These are phyloP conservation scores for Orbilia brochopaga DNA, from an alignment of 2,329 filamentous ascomycete species.

Conservation along the genomic window DNA sequence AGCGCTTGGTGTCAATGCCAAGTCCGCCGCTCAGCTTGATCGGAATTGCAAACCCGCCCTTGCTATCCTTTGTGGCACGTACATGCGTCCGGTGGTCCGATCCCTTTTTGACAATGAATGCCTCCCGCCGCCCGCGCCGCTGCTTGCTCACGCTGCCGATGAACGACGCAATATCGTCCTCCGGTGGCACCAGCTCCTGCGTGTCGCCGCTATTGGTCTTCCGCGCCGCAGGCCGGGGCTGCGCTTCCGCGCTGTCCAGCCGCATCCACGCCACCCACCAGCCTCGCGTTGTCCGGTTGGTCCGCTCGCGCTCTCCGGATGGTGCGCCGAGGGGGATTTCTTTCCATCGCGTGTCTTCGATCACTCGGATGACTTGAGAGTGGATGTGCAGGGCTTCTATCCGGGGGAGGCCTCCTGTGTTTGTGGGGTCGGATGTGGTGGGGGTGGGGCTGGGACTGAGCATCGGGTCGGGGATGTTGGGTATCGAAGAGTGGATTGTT, in stretches of 20 bases:
- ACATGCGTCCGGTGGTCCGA: constrained; percentile 42
- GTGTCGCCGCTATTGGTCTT: constrained; percentile 19
- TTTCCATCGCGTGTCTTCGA: constrained; percentile 58
- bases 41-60: constrained; percentile 39
- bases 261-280: constrained; percentile 75
- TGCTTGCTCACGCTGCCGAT: constrained; percentile 43
- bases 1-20: constrained; percentile 49
- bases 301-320: constrained; percentile 65
- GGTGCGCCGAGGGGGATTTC: constrained; percentile 36
- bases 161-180: constrained; percentile 43
- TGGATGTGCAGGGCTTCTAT: constrained; percentile 71
- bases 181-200: constrained; percentile 33
- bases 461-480: constrained; percentile 67
- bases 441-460: constrained; percentile 53
- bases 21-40: constrained; percentile 47
- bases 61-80: constrained; percentile 35
- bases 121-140: constrained; percentile 37
- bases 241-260: constrained; percentile 49
- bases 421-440: constrained; percentile 24
- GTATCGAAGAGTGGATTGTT: constrained; percentile 69
- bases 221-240: constrained; percentile 2
- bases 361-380: constrained; percentile 68
- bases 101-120: constrained; percentile 47
- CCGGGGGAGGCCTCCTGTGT: constrained; percentile 57
- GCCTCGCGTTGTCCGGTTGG: constrained; percentile 70